Base-by-base conservation (phyloP, 2,329 filamentous ascomycete species). In the Cercospora sp. region DNA sequence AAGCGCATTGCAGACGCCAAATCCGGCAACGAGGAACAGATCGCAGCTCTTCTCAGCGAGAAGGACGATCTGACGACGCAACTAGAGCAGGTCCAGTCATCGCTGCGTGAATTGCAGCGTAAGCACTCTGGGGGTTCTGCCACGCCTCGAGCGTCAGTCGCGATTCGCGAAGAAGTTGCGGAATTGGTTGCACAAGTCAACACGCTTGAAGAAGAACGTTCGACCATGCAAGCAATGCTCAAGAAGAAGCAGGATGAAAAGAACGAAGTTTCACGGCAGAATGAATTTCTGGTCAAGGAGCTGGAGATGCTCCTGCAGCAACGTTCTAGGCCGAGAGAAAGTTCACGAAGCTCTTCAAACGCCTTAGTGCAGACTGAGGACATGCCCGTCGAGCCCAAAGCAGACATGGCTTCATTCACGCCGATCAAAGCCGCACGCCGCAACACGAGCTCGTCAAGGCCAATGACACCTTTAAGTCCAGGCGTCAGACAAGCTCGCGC, bases 201-300 rank as follows among this genome's bases (percentile, higher is more conserved):
- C 7, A 55, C 66, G 6, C 63, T 75, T 26, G 73, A 76, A 63
- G 70, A 70, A 28, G 75, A 77, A 43, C 69, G 71, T 0, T 64
- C 68, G 32, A 69, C 71, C 53, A 68, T 74, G 53, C 71, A 71
- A 12, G 59, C 69, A 1, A 59, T 70, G 43, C 53, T 75, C 18
- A 68, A 74, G 26, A 72, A 74, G 63, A 69, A 69, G 32, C 66
- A 72, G 3, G 71, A 71, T 21, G 75, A 77, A 58, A 77, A 75
- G 69, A 67, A 68, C 6, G 74, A 76, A 21, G 55, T 78, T 9
- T 70, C 69, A 6, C 66, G 71, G 26, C 75, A 77, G 62, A 76
- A 76, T 45, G 74, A 74, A 6, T 72, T 74, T 45, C 66, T 78
- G 12, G 69, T 72, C 21, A 74, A 75, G 66, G 73, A 77, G 62